Base-by-base conservation (phyloP, 2,329 filamentous ascomycete species). In the Coniochaeta sp. region DNA sequence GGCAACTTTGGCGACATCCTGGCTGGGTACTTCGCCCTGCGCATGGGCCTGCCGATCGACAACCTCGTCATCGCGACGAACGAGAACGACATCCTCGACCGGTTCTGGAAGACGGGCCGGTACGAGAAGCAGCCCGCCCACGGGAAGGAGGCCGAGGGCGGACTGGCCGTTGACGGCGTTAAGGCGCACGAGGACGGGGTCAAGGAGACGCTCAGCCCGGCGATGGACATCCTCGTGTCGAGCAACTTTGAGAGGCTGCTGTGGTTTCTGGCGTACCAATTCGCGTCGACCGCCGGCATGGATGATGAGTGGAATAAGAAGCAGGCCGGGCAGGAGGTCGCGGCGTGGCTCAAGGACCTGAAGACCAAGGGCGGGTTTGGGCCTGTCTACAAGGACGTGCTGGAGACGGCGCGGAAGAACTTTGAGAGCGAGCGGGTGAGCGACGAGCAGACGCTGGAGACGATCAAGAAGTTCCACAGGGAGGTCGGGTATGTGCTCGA, bases 1-100 rank as follows among this genome's bases (percentile, higher is more conserved):
- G 95, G 95, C 60, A 98, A 99, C 80, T 99, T 99, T 75, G 91
- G 95, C 63, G 91, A 98, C 72, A 92, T 99, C 65, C 81, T 98
- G 4, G 90, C 91, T 0, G 93, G 93, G 57, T 98, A 93, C 78
- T 97, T 98, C 70, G 93, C 93, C 52, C 58, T 64, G 58, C 71
- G 71, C 63, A 75, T 74, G 73, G 73, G 73, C 38, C 69, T 98
- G 3, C 93, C 93, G 3, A 81, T 88, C 3, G 89, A 95, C 64
- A 96, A 93, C 77, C 85, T 99, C 34, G 86, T 96, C 67, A 89
- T 97, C 60, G 91, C 93, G 0, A 98, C 93, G 58, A 98, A 98
- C 74, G 93, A 96, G 77, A 99, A 99, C 77, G 95, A 98, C 70
- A 98, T 98, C 62, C 84, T 99, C 12, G 85, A 98, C 75, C 86